Evolutionary conservation across 306 rosid genomes (phyloP).

Genomic region (Abrus pulchellus): DNA sequence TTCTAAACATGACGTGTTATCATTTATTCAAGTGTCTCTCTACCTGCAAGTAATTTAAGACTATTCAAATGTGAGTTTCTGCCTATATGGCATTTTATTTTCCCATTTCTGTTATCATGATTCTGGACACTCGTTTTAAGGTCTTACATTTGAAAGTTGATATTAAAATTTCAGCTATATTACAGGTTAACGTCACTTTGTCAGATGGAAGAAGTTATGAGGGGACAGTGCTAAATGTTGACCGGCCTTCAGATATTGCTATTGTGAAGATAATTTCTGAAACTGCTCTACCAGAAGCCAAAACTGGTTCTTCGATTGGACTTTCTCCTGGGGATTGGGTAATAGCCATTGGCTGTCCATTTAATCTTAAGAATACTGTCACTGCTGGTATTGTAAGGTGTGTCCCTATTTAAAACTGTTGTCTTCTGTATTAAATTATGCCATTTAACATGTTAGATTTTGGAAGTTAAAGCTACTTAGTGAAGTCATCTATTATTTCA

Average conservation of each 20-base stretch:
- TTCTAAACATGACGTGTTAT: too few species aligned
- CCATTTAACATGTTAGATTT: not conserved
- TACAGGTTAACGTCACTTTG: conserved; percentile 73
- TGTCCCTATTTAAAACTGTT: not conserved
- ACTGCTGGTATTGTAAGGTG: conserved; percentile 88
- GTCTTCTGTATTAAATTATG: not conserved
- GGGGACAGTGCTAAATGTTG: conserved; percentile 71
- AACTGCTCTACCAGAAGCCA: conserved; percentile 74
- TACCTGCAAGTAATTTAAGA: too few species aligned
- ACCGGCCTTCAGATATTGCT: conserved; percentile 78
- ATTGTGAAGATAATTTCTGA: conserved; percentile 72
- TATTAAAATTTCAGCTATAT: not conserved
- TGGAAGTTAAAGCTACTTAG: not conserved
- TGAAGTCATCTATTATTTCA: not conserved
- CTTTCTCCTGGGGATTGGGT: conserved; percentile 90
- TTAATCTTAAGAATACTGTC: conserved; percentile 73
- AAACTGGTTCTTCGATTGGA: conserved; percentile 68
- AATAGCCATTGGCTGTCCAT: conserved; percentile 73
- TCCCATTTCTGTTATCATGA: not conserved
- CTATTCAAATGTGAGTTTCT: too few species aligned
- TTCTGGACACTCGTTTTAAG: not conserved
- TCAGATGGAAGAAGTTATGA: conserved; percentile 79
- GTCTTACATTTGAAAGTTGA: conserved; percentile 3
- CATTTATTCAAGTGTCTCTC: too few species aligned
- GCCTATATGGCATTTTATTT: not conserved